Evolutionary conservation across 139 green algal species (phyloP).

Genomic region (Nannochloris sp.): DNA sequence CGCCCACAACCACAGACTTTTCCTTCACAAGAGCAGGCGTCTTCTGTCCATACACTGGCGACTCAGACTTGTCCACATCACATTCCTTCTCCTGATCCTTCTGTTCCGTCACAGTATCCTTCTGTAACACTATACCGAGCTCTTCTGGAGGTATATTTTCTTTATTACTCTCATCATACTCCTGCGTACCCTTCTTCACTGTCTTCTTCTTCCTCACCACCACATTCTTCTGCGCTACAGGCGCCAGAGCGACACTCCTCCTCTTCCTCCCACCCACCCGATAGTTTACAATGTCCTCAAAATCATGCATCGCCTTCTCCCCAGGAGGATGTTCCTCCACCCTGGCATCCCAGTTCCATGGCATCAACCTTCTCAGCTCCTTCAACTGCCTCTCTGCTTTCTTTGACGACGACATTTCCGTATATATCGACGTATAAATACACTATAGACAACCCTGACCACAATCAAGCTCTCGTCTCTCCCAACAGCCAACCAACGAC

Average conservation of each 20-base stretch:
- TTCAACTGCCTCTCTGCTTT: constrained; percentile 27
- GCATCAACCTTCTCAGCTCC: constrained; percentile 33
- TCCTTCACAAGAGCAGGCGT: no score
- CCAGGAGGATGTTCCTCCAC: constrained; percentile 41
- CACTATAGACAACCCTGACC: neutral
- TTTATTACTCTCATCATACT: no score
- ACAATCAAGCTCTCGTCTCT: no score
- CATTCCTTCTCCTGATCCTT: no score
- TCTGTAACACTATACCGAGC: no score
- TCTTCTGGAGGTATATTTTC: no score
- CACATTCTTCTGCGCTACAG: neutral
- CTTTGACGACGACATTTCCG: neutral
- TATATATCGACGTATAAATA: neutral
- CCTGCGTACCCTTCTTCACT: neutral
- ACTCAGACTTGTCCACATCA: no score
- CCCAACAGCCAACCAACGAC: no score
- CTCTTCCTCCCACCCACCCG: constrained; percentile 12
- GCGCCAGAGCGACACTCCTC: neutral
- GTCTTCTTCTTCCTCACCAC: neutral
- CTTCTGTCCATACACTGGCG: no score
- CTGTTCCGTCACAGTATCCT: no score
- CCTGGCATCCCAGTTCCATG: constrained; percentile 40
- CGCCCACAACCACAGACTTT: no score
- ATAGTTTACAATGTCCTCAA: constrained; percentile 29
- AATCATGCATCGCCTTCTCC: constrained; percentile 39